phyloP scores from a whole-genome alignment of 129 eudicot species.

The Escallonia rubra region DNA sequence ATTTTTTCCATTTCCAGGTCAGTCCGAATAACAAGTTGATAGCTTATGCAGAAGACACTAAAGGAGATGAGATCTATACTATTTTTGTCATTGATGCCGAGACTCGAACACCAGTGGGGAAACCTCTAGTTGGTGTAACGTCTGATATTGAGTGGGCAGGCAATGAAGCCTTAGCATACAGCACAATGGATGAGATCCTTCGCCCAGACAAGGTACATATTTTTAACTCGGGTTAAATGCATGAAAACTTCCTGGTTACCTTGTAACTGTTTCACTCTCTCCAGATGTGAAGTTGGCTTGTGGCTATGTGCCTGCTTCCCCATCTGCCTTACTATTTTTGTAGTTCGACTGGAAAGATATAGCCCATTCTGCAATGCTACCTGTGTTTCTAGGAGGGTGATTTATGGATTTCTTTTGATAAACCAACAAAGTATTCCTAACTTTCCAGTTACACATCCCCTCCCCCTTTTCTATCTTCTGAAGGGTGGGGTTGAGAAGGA shows the following conservation, averaged over 20 bases:
- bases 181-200: constrained; percentile 86
- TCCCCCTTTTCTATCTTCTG: no score
- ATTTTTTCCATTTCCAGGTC: constrained; percentile 31
- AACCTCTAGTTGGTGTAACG: constrained; percentile 75
- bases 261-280: neutral
- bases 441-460: no score
- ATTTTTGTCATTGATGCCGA: constrained; percentile 71
- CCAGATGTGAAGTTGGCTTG: neutral
- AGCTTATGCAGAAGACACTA: constrained; percentile 95
- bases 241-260: neutral
- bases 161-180: constrained; percentile 69
- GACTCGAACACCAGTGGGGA: constrained; percentile 55
- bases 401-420: no score
- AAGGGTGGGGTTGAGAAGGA: no score
- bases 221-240: neutral
- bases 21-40: constrained; percentile 81
- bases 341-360: no score
- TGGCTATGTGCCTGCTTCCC: no score
- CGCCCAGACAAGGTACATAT: constrained; percentile 77
- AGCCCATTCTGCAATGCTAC: no score
- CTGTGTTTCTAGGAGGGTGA: no score
- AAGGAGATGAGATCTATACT: constrained; percentile 90
- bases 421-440: no score
- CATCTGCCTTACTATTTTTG: no score
- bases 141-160: constrained; percentile 85